Conservation (phyloP, 2,329 filamentous ascomycete species). For the Talaromyces sp. region DNA sequence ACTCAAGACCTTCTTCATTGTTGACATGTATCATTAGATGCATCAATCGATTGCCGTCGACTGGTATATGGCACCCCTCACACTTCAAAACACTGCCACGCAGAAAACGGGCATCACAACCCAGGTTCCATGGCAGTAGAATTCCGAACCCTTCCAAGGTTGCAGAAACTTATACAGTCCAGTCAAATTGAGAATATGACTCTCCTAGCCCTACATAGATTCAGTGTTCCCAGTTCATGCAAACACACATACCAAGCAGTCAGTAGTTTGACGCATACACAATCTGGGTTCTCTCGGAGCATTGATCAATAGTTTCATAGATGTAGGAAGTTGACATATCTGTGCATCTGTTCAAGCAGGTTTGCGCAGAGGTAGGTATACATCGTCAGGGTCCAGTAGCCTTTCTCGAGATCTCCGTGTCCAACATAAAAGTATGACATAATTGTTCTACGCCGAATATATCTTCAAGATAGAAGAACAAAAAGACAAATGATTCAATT, state of each 20-base stretch:
- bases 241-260: neutral
- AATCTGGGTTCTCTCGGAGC: neutral
- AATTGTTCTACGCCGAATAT: neutral
- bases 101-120: neutral
- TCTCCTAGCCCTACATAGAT: neutral
- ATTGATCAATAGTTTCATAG: neutral
- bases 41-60: no score
- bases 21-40: neutral
- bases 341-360: neutral
- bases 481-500: neutral
- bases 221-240: neutral
- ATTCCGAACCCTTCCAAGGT: neutral
- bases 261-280: neutral
- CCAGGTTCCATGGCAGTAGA: neutral
- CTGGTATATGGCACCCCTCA: no score
- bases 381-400: neutral
- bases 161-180: neutral
- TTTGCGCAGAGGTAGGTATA: neutral
- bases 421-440: neutral
- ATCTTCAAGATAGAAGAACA: neutral
- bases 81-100: no score
- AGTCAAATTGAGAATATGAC: neutral
- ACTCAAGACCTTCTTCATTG: no score
- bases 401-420: neutral
- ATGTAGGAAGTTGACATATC: neutral